A percentile compares a stretch with the other conserved stretches of the same genome.
These are phyloP conservation scores for Emmonsiellopsis sp. DNA, from an alignment of 2,329 filamentous ascomycete genomes.

Conservation along the genomic window DNA sequence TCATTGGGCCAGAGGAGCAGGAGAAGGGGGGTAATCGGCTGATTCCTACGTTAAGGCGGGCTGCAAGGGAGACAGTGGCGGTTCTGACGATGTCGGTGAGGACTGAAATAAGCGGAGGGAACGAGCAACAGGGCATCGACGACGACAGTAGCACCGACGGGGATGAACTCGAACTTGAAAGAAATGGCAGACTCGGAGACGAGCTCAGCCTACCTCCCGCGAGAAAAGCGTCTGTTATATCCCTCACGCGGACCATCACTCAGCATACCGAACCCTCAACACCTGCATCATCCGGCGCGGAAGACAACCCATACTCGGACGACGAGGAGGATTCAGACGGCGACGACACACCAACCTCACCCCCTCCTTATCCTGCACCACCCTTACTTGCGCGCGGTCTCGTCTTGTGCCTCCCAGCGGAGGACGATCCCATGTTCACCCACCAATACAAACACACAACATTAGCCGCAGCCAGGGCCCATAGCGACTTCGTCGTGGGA, in stretches of 20 bases:
- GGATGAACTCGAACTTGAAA: constrained; percentile 10
- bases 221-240: constrained; percentile 33
- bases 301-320: constrained; percentile 2
- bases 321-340: constrained; percentile 6
- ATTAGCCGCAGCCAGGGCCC: constrained; percentile 29
- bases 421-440: constrained; percentile 22
- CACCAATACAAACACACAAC: constrained; percentile 26
- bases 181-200: constrained; percentile 1
- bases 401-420: constrained; percentile 27
- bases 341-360: constrained; percentile 5
- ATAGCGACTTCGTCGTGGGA: constrained; percentile 33
- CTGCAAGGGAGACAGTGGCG: constrained; percentile 33
- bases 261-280: constrained; percentile 26
- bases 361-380: constrained; percentile 15
- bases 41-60: constrained; percentile 33
- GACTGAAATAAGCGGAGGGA: constrained; percentile 32
- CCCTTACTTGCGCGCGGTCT: constrained; percentile 29
- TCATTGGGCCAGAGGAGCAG: constrained; percentile 25
- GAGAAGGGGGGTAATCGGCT: constrained; percentile 32
- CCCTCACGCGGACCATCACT: constrained; percentile 32
- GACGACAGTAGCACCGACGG: constrained; percentile 9
- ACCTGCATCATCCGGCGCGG: constrained; percentile 4
- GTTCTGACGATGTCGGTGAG: constrained; percentile 29
- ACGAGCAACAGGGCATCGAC: constrained; percentile 8
- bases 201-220: constrained; percentile 16